These are phyloP conservation scores for Ascochyta rabiei DNA, from an alignment of 2,329 filamentous ascomycete genomes.

Conservation along the genomic window DNA sequence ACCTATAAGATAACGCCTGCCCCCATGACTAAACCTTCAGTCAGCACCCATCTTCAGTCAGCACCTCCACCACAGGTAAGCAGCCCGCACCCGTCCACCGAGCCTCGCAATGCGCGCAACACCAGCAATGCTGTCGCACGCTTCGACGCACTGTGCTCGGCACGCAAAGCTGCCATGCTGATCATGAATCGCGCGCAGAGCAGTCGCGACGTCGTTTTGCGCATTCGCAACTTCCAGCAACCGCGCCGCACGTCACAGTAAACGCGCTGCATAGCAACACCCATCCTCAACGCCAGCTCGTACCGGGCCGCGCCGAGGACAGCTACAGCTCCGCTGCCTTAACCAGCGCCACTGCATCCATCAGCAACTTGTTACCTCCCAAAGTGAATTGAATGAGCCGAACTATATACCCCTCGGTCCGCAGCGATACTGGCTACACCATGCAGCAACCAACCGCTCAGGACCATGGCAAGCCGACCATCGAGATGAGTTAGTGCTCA, in stretches of 20 bases:
- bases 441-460: conserved; percentile 56
- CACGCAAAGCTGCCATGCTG: conserved; percentile 5
- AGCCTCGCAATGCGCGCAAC: conserved; percentile 9
- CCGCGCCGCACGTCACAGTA: conserved; percentile 12
- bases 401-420: conserved; percentile 43
- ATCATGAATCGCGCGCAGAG: conserved; percentile 3
- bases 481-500: conserved; percentile 51
- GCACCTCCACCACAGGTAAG: conserved; percentile 26
- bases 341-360: conserved; percentile 9
- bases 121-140: conserved; percentile 2
- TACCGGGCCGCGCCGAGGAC: conserved; percentile 6
- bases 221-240: conserved; percentile 8
- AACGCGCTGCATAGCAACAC: background rate
- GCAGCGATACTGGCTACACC: conserved; percentile 36
- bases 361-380: conserved; percentile 1
- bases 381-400: conserved; percentile 30
- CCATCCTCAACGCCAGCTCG: conserved; percentile 11
- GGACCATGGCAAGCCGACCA: conserved; percentile 46
- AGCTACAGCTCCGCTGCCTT: conserved; percentile 9
- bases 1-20: conserved; percentile 6
- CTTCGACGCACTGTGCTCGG: conserved; percentile 5
- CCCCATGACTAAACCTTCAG: background rate
- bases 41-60: conserved; percentile 1
- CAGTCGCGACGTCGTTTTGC: conserved; percentile 1
- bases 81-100: conserved; percentile 7